Conservation (phyloP, 176 grass and related monocot genomes). For the Neostapfia colusana region DNA sequence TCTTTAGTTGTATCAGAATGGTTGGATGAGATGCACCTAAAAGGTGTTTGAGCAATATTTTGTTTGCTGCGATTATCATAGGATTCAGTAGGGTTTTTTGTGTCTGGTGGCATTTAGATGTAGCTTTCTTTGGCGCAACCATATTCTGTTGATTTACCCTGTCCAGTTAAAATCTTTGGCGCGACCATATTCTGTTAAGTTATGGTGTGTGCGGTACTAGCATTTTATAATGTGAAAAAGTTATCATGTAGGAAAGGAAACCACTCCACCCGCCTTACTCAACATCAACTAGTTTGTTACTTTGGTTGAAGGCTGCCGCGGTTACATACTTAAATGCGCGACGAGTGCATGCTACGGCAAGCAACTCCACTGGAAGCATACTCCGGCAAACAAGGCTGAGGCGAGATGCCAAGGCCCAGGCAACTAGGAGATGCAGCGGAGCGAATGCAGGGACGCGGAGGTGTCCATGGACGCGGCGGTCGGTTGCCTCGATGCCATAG, state of each 20-base stretch:
- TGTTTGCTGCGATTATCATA: background rate
- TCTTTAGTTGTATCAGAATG: background rate
- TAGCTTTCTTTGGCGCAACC: background rate
- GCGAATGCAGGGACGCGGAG: conserved; percentile 54
- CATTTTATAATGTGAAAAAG: background rate
- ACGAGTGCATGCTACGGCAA: no score
- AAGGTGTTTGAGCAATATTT: background rate
- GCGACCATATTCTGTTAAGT: no score
- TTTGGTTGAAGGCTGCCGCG: background rate
- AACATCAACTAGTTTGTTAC: background rate
- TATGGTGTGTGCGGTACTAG: no score
- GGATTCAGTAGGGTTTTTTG: background rate
- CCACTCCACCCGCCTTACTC: background rate
- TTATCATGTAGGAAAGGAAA: background rate
- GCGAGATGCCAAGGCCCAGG: background rate
- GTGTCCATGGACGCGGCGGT: conserved; percentile 59
- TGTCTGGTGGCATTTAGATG: background rate
- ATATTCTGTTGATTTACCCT: background rate
- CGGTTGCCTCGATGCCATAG: conserved; percentile 61
- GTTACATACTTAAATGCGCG: no score
- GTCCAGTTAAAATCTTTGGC: background rate
- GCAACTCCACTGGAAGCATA: background rate
- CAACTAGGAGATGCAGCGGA: conserved; percentile 61
- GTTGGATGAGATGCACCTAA: background rate
- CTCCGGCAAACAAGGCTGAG: background rate